A percentile compares a stretch with the other conserved stretches of the same genome.
phyloP scores from a whole-genome alignment of 306 rosid species.

The Malus fusca region DNA sequence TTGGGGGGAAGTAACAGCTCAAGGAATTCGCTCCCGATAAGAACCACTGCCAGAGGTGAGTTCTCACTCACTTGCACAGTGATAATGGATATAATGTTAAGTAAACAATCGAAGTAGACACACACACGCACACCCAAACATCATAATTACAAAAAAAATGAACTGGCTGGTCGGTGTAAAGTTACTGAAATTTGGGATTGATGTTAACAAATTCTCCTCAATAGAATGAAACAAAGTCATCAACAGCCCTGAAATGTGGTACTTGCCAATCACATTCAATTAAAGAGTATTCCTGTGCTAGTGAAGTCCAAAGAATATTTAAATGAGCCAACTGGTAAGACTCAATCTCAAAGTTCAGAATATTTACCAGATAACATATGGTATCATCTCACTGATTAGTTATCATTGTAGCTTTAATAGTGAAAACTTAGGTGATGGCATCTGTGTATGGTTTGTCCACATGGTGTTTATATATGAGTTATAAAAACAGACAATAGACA shows the following conservation, averaged over 20 bases:
- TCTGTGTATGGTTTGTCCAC: background rate
- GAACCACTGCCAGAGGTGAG: constrained; percentile 41
- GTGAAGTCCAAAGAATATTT: background rate
- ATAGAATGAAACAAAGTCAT: no score
- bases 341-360: background rate
- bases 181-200: background rate
- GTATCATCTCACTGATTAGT: background rate
- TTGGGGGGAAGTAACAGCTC: constrained; percentile 31
- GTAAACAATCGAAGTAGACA: background rate
- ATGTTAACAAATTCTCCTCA: no score
- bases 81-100: background rate
- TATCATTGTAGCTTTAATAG: background rate
- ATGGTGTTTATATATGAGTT: background rate
- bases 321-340: background rate
- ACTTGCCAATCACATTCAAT: background rate
- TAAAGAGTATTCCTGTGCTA: background rate
- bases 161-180: background rate
- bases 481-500: background rate
- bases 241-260: no score
- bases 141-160: background rate
- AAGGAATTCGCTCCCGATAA: constrained; percentile 34
- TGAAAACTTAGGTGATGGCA: background rate
- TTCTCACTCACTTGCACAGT: constrained; percentile 2
- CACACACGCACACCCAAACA: background rate
- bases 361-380: background rate